Evolutionary conservation across 106 monocot genomes (phyloP).

Genomic region (Allium sativum): DNA sequence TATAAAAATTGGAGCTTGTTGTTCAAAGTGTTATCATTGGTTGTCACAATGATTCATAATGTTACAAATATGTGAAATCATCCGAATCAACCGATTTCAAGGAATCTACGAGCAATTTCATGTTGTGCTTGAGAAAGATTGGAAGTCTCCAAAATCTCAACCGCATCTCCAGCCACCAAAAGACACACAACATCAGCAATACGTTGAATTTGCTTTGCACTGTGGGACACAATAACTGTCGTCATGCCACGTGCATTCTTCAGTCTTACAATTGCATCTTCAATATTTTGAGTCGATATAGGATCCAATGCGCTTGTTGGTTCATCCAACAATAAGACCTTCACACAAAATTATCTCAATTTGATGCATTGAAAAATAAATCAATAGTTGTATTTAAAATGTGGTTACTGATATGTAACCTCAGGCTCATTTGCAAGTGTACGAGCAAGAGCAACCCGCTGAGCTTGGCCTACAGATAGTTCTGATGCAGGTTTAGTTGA

Average conservation of each 20-base stretch:
- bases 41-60: no score
- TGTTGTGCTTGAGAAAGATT: constrained; percentile 46
- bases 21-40: no score
- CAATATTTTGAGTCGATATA: constrained; percentile 90
- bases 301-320: constrained; percentile 92
- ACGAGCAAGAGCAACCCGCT: constrained; percentile 82
- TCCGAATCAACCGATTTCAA: constrained; percentile 48
- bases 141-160: constrained; percentile 62
- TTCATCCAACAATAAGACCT: constrained; percentile 85
- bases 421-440: constrained; percentile 90
- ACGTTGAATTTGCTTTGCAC: constrained; percentile 78
- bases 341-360: not conserved
- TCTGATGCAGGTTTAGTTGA: constrained; percentile 37
- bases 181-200: constrained; percentile 78
- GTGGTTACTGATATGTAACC: constrained; percentile 9
- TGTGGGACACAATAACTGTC: constrained; percentile 73
- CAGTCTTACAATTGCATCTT: constrained; percentile 59
- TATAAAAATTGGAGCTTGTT: no score
- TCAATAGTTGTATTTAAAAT: not conserved
- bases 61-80: no score
- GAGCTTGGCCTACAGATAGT: constrained; percentile 85
- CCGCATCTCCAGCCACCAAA: constrained; percentile 61
- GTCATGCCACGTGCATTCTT: constrained; percentile 53
- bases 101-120: constrained; percentile 66
- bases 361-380: not conserved